Base-by-base conservation (phyloP, 371 early-diverging fungal species). In the Mucor racemosus region DNA sequence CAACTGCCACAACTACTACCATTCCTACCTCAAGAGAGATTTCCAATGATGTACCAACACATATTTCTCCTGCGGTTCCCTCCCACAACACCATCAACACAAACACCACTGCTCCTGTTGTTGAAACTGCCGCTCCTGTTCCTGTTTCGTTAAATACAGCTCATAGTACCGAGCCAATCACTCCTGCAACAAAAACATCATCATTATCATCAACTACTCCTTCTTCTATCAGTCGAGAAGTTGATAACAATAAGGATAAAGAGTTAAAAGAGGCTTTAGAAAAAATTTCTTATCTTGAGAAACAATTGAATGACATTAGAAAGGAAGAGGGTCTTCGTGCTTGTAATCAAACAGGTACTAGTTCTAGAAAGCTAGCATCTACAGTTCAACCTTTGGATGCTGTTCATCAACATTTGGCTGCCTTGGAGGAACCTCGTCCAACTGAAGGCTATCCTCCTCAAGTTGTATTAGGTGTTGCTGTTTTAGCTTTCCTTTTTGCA, bases 381-480 rank as follows among this genome's bases (percentile, higher is more conserved):
- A 78, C 72, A 9, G 77, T 77, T 8, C 77, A 78, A 48, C 77
- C 84, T 15, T 68, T 72, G 44, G 84, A 84, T 64, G 81, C 84
- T 13, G 81, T 81, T 31, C 84, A 84, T 66, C 84, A 84, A 58
- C 82, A 83, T 70, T 74, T 86, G 48, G 84, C 86, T n/a, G 78
- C 80, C 21, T 69, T 84, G 35, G 76, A 84, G 69, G 81, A 81
- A 57, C 79, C 76, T 33, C 73, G 75, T n/a, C 69, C 75, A 21
- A 65, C 75, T 33, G 86, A 85, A 57, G 86, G 86, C 7, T 65
- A 72, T 62, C 65, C 65, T 14, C 66, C 68, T 44, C 73, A 68
- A 35, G 68, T 72, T 0, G 58, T 72, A 4, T 19, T 71, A 8
- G 64, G 56, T 31, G 59, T 71, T 33, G 66, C 61, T 17, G 34